Evolutionary conservation across 75 land plant genomes (phyloP).

Genomic region (Cryptomeria japonica): DNA sequence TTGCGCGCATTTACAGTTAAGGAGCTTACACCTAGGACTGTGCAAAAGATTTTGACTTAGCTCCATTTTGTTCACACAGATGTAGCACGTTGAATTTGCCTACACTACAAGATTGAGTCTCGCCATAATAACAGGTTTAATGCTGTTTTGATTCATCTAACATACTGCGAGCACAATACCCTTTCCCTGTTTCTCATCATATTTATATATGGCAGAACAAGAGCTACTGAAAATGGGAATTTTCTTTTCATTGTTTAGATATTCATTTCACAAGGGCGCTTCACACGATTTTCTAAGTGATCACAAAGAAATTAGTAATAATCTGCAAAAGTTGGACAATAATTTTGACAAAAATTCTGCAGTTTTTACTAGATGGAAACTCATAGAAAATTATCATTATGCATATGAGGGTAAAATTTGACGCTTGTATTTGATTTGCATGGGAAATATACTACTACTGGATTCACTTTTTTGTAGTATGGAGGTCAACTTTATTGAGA

Average conservation of each 20-base stretch:
- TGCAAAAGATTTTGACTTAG: not conserved
- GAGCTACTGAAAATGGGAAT: not conserved
- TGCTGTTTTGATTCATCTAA: not conserved
- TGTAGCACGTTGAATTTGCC: not conserved
- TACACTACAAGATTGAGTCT: not conserved
- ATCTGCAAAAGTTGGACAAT: not conserved
- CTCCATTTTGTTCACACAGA: not conserved
- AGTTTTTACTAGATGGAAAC: not conserved
- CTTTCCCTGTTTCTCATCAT: not conserved
- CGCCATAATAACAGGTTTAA: not conserved
- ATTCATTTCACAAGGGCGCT: not conserved
- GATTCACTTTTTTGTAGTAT: not conserved
- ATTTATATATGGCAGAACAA: not conserved
- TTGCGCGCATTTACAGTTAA: not conserved
- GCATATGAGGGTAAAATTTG: not conserved
- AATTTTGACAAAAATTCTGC: not conserved
- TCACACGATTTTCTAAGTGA: not conserved
- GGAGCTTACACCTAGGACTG: not conserved
- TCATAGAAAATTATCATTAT: not conserved
- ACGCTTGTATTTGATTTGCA: not conserved
- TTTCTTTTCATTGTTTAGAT: not conserved
- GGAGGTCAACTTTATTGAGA: not conserved
- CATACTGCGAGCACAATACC: not conserved
- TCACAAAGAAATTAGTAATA: not conserved
- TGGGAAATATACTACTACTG: not conserved